Evolutionary conservation across 106 monocot genomes (phyloP), one percentile per base, ranked within the genome.

Genomic region (Dendrobium nobile): DNA sequence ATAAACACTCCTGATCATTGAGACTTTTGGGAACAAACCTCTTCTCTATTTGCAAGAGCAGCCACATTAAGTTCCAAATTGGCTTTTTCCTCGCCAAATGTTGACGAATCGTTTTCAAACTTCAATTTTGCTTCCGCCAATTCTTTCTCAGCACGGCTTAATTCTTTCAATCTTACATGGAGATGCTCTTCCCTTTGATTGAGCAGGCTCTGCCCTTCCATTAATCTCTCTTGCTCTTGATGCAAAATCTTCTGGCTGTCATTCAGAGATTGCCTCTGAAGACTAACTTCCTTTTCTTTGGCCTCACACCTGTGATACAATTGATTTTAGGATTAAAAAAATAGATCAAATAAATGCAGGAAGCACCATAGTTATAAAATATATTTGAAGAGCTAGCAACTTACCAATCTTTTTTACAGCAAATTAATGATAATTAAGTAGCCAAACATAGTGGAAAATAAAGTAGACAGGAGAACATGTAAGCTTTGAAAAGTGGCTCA

Each of bases 171-270:
- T 70, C 86, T 92, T 56, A 72, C 80, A 80, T 86, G 79, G 37
- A 89, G 85, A 48, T 83, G 77, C 58, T 89, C 90, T 72, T 98
- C 97, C 75, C 91, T 86, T 75, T 94, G 97, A 80, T 88, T 90
- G 20, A 98, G 61, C 20, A 87, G 77, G 7, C 77, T 73, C 72
- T 98, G 85, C 47, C 82, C 78, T 68, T 92, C 89, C 56, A 88
- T 42, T 75, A 91, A 83, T 28, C 82, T 84, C 82, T 92, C 89
- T 82, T 98, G 91, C 80, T 91, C 87, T 77, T 91, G 80, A 80
- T 89, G 82, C 82, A 98, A 79, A 82, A 92, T 45, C 80, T 87
- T 91, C 77, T 92, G 90, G 47, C 88, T 88, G 20, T 95, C 94
- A 85, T 79, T 81, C 31, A 98, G 73, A 31, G 81, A 84, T 72